These are phyloP conservation scores for Phytophthora citrophthora DNA, from an alignment of 352 stramenopile genomes.

Conservation along the genomic window DNA sequence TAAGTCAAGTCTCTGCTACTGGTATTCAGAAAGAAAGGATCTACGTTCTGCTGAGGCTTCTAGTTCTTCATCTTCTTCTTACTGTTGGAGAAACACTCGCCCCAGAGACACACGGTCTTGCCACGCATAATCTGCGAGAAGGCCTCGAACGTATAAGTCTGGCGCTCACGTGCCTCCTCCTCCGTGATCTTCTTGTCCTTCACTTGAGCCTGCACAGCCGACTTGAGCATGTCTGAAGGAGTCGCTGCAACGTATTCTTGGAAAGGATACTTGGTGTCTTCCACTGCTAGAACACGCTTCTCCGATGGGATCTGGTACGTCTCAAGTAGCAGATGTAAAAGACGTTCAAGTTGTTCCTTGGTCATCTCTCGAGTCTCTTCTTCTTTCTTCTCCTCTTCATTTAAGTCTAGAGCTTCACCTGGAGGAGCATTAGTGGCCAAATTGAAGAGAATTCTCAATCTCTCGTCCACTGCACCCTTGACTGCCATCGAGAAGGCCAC, in stretches of 20 bases:
- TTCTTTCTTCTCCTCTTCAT: constrained; percentile 30
- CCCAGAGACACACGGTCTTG: constrained; percentile 85
- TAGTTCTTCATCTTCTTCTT: constrained; percentile 90
- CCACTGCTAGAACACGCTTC: constrained; percentile 75
- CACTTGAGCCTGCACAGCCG: constrained; percentile 43
- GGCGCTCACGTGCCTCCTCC: constrained; percentile 55
- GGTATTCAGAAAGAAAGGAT: background rate
- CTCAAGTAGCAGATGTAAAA: constrained; percentile 69
- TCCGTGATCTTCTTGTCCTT: constrained; percentile 61
- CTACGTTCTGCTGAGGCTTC: background rate
- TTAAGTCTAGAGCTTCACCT: constrained; percentile 23
- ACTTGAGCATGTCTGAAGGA: constrained; percentile 46
- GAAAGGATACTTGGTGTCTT: constrained; percentile 79
- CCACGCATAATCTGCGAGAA: constrained; percentile 82
- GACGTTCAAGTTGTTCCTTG: constrained; percentile 61
- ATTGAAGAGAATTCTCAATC: constrained; percentile 76
- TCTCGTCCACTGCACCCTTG: constrained; percentile 75
- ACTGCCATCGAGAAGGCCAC: constrained; percentile 87
- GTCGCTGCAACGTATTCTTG: constrained; percentile 70
- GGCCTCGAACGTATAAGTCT: constrained; percentile 75
- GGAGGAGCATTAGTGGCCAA: constrained; percentile 53
- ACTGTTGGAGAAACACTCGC: constrained; percentile 83
- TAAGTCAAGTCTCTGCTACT: constrained; percentile 7
- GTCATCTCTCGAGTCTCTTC: constrained; percentile 57
- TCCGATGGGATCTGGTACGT: constrained; percentile 88